Percentiles rank a stretch among this genome's conserved stretches.
Evolutionary conservation across 1,284 basidiomycete species (phyloP).

Genomic region (Sanguinoderma infundibulare): DNA sequence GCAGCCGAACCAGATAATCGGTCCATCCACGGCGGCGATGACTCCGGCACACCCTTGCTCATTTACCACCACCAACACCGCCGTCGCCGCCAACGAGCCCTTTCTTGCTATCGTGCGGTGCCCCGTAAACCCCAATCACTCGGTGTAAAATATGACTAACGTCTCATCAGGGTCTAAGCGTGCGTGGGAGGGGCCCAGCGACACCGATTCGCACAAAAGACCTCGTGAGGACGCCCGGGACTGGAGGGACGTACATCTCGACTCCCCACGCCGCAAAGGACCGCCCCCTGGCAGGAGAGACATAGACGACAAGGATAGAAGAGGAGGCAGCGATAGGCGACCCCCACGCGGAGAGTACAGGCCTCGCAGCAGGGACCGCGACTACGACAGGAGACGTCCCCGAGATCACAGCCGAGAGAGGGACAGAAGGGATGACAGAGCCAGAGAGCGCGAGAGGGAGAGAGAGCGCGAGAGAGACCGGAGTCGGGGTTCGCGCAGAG

Average conservation of each 20-base stretch:
- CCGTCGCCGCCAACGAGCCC: constrained; percentile 24
- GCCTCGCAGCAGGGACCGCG: constrained; percentile 40
- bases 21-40: constrained; percentile 4
- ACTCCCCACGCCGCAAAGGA: constrained; percentile 36
- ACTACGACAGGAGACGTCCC: constrained; percentile 35
- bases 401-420: constrained; percentile 44
- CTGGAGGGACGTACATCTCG: constrained; percentile 78
- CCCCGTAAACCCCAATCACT: constrained; percentile 69
- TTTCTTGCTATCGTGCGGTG: constrained; percentile 71
- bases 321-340: constrained; percentile 35
- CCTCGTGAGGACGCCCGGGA: constrained; percentile 66
- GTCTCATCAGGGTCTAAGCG: constrained; percentile 83
- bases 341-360: constrained; percentile 37
- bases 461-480: constrained; percentile 33
- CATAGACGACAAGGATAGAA: constrained; percentile 35
- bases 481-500: constrained; percentile 30
- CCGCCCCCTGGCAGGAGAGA: constrained; percentile 42
- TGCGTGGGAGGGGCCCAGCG: constrained; percentile 63
- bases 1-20: constrained; percentile 12
- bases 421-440: constrained; percentile 34
- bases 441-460: constrained; percentile 41
- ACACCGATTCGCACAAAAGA: constrained; percentile 54
- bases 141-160: constrained; percentile 73
- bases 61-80: constrained; percentile 19
- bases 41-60: constrained; percentile 11